These are phyloP conservation scores for Lentinula sp. DNA, from an alignment of 768 basidiomycete genomes.

Conservation along the genomic window DNA sequence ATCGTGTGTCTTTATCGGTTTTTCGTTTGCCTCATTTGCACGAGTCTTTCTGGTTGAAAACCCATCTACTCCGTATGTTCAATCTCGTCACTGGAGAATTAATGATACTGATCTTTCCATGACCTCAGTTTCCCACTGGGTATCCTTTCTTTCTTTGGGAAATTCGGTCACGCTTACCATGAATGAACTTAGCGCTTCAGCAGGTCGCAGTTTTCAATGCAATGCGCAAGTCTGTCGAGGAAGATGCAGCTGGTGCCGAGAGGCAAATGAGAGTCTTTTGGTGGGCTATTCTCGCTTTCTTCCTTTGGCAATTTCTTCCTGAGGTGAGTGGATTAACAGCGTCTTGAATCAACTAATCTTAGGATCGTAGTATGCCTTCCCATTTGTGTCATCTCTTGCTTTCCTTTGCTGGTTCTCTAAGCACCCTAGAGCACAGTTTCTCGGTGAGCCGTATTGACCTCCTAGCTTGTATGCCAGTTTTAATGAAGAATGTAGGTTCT, in stretches of 20 bases:
- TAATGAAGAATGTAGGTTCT: conserved; percentile 11
- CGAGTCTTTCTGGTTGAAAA: conserved; percentile 16
- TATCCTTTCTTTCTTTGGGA: neutral
- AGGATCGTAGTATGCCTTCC: conserved; percentile 15
- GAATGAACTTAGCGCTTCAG: conserved; percentile 12
- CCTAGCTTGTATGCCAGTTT: neutral
- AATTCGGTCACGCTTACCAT: conserved; percentile 1
- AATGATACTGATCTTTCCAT: neutral
- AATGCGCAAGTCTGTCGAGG: conserved; percentile 6
- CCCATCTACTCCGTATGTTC: conserved; percentile 14
- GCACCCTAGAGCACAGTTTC: conserved; percentile 14
- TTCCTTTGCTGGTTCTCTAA: conserved; percentile 19
- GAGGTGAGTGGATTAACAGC: conserved; percentile 5
- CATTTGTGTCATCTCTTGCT: conserved; percentile 18
- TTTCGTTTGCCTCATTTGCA: conserved; percentile 17
- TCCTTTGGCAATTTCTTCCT: conserved; percentile 16
- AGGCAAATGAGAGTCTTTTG: conserved; percentile 20
- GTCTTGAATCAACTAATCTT: neutral
- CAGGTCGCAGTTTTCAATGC: conserved; percentile 11
- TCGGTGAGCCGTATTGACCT: conserved; percentile 1
- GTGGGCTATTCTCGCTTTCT: conserved; percentile 10
- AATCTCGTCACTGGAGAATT: neutral
- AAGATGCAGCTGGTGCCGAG: conserved; percentile 6
- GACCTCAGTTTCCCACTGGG: neutral
- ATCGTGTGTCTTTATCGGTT: conserved; percentile 16